Conservation (phyloP, 2,329 filamentous ascomycete species). For the Clonostachys rosea region DNA sequence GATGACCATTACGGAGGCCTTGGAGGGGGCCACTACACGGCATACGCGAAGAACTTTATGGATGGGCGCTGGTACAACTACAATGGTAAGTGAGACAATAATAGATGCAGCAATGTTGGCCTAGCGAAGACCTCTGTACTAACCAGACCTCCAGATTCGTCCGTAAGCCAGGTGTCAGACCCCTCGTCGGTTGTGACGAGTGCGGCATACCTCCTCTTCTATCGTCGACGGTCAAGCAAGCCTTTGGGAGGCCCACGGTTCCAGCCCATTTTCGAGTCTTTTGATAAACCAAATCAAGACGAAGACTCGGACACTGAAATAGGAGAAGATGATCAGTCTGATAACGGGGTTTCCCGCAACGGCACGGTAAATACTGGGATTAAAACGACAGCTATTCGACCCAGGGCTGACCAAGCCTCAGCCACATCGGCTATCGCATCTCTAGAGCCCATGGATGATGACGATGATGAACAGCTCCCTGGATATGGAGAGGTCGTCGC, state of each 20-base stretch:
- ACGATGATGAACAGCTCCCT: constrained; percentile 21
- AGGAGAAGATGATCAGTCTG: constrained; percentile 88
- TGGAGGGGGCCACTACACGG: constrained; percentile 94
- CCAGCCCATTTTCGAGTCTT: constrained; percentile 63
- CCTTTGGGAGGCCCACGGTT: constrained; percentile 79
- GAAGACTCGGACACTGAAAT: constrained; percentile 38
- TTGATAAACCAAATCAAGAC: constrained; percentile 43
- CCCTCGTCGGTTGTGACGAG: constrained; percentile 62
- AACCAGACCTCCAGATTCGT: constrained; percentile 60
- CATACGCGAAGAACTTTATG: constrained; percentile 87
- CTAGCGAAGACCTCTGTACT: constrained; percentile 18
- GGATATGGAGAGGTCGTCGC: constrained; percentile 14
- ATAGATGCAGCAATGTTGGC: background rate
- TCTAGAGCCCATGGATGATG: constrained; percentile 14
- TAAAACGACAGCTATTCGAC: constrained; percentile 74
- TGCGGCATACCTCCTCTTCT: constrained; percentile 91
- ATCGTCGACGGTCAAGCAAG: constrained; percentile 73
- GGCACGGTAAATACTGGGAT: constrained; percentile 86
- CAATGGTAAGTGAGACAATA: constrained; percentile 65
- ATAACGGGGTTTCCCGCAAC: constrained; percentile 76
- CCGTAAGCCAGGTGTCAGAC: constrained; percentile 58
- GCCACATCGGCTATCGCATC: constrained; percentile 27
- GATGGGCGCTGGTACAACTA: constrained; percentile 93
- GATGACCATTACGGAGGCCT: constrained; percentile 95
- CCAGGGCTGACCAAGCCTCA: constrained; percentile 50